Conservation (phyloP, 148 eudicot species). For the Diospyros kaki region DNA sequence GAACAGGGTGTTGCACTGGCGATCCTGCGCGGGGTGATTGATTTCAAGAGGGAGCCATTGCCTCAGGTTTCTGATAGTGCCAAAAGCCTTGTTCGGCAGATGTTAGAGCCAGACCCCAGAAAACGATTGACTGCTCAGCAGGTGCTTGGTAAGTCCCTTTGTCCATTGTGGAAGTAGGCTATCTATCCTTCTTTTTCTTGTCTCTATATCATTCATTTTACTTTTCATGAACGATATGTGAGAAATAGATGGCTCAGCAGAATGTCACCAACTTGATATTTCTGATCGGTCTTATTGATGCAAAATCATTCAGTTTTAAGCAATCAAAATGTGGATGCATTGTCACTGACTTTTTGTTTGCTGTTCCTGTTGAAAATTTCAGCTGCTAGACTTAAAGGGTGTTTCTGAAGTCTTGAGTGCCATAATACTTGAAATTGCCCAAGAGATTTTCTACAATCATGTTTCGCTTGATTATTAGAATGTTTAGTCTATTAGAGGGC, state of each 20-base stretch:
- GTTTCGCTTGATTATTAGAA: neutral
- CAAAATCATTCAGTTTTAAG: neutral
- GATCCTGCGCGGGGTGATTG: constrained; percentile 65
- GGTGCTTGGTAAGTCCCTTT: constrained; percentile 65
- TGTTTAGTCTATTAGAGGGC: too few relatives aligned
- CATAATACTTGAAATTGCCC: neutral
- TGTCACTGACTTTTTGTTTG: neutral
- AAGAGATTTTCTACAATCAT: neutral
- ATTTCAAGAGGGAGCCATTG: constrained; percentile 93
- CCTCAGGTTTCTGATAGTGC: constrained; percentile 85
- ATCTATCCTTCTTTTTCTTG: neutral
- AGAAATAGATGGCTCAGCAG: neutral
- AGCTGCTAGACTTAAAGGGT: neutral
- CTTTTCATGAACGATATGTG: neutral
- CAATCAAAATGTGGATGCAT: neutral
- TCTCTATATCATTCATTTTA: neutral
- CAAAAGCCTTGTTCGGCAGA: constrained; percentile 69
- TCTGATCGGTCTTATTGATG: neutral
- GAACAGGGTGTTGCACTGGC: constrained; percentile 95
- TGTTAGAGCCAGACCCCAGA: constrained; percentile 74
- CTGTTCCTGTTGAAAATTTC: neutral
- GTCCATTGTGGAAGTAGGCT: neutral
- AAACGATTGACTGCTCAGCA: constrained; percentile 84
- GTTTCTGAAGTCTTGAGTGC: neutral
- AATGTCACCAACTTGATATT: neutral